A percentile compares a stretch with the other conserved stretches of the same genome.
Evolutionary conservation across 2,329 filamentous ascomycete species (phyloP).

Genomic region (Ophiosphaerella herpotricha): DNA sequence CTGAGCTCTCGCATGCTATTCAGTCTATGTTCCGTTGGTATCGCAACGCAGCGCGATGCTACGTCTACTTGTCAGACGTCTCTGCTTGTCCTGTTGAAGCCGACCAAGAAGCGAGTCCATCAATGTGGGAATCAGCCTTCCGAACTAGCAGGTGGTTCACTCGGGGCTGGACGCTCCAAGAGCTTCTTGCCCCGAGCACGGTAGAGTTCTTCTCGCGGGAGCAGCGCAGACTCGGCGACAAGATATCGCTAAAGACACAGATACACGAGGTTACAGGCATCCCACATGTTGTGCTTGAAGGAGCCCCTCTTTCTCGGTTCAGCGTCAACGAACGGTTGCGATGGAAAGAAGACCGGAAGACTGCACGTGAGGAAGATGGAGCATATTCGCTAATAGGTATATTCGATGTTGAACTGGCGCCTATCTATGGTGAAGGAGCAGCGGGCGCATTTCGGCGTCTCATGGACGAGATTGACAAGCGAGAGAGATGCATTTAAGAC

Average conservation of each 20-base stretch:
- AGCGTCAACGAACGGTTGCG: neutral
- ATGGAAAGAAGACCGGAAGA: neutral
- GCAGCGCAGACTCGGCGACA: neutral
- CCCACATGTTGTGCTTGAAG: neutral
- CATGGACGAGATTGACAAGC: conserved; percentile 12
- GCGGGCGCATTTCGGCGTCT: conserved; percentile 6
- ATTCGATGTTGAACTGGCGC: conserved; percentile 13
- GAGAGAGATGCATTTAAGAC: neutral
- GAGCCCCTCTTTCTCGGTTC: neutral
- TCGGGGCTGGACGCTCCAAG: too few relatives aligned
- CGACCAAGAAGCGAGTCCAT: too few relatives aligned
- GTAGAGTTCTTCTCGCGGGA: conserved; percentile 3
- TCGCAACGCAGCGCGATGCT: neutral
- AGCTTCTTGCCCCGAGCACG: neutral
- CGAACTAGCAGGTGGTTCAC: too few relatives aligned
- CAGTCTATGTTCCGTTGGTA: conserved; percentile 6
- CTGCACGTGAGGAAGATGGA: conserved; percentile 4
- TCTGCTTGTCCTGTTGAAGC: too few relatives aligned
- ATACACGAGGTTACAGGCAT: conserved; percentile 4
- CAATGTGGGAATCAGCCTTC: too few relatives aligned
- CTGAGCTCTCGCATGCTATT: neutral
- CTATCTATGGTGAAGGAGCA: conserved; percentile 5
- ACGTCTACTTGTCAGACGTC: neutral
- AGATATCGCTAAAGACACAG: neutral
- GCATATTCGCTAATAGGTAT: conserved; percentile 15